Base-by-base conservation (phyloP, 345 rosid genomes). In the Citrus inodora region DNA sequence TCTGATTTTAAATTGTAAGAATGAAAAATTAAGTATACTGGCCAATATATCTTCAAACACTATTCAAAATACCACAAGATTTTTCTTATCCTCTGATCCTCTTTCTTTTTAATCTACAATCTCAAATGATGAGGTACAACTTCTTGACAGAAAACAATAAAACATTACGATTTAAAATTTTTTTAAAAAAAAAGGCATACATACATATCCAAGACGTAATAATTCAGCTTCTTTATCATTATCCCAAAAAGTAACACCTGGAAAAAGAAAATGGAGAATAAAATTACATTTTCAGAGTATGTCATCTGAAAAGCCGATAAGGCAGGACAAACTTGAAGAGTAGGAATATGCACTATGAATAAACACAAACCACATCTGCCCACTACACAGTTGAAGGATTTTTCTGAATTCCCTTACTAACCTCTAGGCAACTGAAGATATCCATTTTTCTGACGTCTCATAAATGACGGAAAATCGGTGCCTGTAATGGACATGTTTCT, bases 161-260 rank as follows among this genome's bases (percentile, higher is more conserved):
- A 48, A 67, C 25, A n/a, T 46, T 74, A 28, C 30, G 73, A 40
- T 51, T 55, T 51, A 46, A 42, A 2, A 10, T 42, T 42, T 10
- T 33, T 32, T 32, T 32, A 0, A 4, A 61, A 24, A 40, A 73
- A 69, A 79, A 28, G 21, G 58, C 33, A 67, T 79, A 83, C 98
- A 85, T 92, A 95, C 98, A 89, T 82, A 86, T 76, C 98, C 98
- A 85, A 95, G 66, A 25, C 98, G 97, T 82, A 95, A 88, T 53
- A 38, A 72, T 85, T 85, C 93, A 71, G 97, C 95, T 80, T 95
- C 98, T 88, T 87, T 89, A 78, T 93, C 97, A 80, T 94, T 84
- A 7, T 86, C 81, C 97, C 93, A 90, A 78, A 58, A 83, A 30
- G 89, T 74, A 72, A 87, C 83, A 82, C 90, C 98, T 95, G 91